These are phyloP conservation scores for Solanum corneliomulleri DNA, from an alignment of 257 asterid species.

Conservation along the genomic window DNA sequence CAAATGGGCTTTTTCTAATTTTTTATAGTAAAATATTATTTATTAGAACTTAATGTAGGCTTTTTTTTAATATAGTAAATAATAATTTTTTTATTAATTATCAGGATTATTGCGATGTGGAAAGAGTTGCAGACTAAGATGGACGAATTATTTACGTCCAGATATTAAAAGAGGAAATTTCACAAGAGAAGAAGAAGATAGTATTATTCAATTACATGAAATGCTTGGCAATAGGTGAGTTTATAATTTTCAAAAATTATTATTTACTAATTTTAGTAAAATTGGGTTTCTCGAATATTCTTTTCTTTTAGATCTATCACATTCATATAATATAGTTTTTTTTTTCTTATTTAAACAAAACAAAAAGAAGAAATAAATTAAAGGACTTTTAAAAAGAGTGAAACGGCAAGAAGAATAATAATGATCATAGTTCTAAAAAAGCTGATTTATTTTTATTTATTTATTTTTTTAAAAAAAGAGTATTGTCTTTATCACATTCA, in stretches of 20 bases:
- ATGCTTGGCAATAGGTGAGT: conserved; percentile 58
- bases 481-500: neutral
- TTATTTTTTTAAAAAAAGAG: neutral
- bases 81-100: neutral
- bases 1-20: neutral
- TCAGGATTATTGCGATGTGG: conserved; percentile 57
- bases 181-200: conserved; percentile 37
- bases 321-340: neutral
- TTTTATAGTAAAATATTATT: too few species aligned
- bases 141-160: conserved; percentile 49
- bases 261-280: neutral
- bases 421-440: neutral
- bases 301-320: neutral
- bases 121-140: conserved; percentile 53
- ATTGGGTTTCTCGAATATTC: neutral
- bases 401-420: neutral
- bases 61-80: neutral
- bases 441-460: too few species aligned
- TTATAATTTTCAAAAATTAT: neutral
- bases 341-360: neutral
- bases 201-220: conserved; percentile 25
- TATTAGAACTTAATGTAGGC: neutral
- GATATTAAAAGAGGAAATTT: conserved; percentile 50
- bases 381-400: neutral
- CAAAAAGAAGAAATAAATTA: neutral